These are phyloP conservation scores for Rhodotorula sp. DNA, from an alignment of 1,284 basidiomycete species.

Conservation along the genomic window DNA sequence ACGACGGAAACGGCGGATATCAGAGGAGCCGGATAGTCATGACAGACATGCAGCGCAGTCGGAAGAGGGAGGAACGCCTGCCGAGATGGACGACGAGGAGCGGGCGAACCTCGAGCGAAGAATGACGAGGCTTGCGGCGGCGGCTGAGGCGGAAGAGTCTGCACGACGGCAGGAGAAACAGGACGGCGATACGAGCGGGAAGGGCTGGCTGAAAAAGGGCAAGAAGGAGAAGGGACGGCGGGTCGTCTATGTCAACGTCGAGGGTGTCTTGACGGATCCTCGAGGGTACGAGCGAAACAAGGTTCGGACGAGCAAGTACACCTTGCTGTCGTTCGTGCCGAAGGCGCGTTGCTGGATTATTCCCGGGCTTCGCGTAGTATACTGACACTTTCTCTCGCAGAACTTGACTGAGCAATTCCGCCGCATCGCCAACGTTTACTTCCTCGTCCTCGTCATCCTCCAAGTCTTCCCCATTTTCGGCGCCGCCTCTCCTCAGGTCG, in stretches of 20 bases:
- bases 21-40: conserved; percentile 3
- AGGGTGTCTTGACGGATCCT: conserved; percentile 74
- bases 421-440: conserved; percentile 89
- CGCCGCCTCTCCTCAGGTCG: conserved; percentile 75
- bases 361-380: accelerated
- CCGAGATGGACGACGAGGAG: conserved; percentile 25
- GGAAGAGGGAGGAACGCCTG: background rate
- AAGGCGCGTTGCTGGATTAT: conserved; percentile 50
- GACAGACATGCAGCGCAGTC: background rate
- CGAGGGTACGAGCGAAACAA: conserved; percentile 83
- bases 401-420: conserved; percentile 89
- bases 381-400: conserved; percentile 31
- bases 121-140: conserved; percentile 29
- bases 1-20: conserved; percentile 29
- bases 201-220: conserved; percentile 8
- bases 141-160: conserved; percentile 33
- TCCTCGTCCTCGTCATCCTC: conserved; percentile 76
- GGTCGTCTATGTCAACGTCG: conserved; percentile 75
- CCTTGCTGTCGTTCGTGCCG: conserved; percentile 84
- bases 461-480: conserved; percentile 92
- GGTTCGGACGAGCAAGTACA: conserved; percentile 93
- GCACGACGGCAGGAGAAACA: conserved; percentile 33
- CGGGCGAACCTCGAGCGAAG: conserved; percentile 33
- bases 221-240: conserved; percentile 54
- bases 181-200: conserved; percentile 10